phyloP scores from a whole-genome alignment of 2,329 filamentous ascomycete genomes.

The Nakataea oryzae region DNA sequence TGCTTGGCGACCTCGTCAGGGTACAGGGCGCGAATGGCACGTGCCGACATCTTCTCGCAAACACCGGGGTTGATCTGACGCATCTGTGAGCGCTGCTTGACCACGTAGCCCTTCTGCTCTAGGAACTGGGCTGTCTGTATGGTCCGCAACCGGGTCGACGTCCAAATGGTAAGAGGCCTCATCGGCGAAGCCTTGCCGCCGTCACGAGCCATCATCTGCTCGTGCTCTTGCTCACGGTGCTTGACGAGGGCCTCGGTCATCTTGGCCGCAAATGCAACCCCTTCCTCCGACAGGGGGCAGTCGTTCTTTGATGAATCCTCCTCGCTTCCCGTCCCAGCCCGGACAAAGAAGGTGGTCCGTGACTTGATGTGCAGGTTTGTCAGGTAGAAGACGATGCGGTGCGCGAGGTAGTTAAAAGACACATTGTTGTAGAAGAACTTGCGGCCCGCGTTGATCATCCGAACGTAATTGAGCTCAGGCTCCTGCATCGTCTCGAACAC shows the following conservation, averaged over 20 bases:
- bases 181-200: constrained; percentile 52
- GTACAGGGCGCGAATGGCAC: constrained; percentile 68
- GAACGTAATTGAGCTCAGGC: constrained; percentile 89
- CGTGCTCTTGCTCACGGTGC: constrained; percentile 74
- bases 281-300: constrained; percentile 70
- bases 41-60: constrained; percentile 86
- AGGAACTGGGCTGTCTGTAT: constrained; percentile 82
- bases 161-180: constrained; percentile 81
- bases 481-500: constrained; percentile 97
- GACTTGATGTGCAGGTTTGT: constrained; percentile 97
- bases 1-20: constrained; percentile 90
- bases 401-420: constrained; percentile 90
- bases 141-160: constrained; percentile 80
- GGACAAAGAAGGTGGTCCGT: constrained; percentile 84
- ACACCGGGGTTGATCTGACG: constrained; percentile 95
- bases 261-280: constrained; percentile 68
- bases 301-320: constrained; percentile 90
- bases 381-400: constrained; percentile 96
- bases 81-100: constrained; percentile 90
- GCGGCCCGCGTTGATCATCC: constrained; percentile 97
- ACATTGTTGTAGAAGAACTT: constrained; percentile 94
- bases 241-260: constrained; percentile 77
- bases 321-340: constrained; percentile 76
- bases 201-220: constrained; percentile 56
- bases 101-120: constrained; percentile 69